phyloP scores from a whole-genome alignment of 495 filamentous ascomycete genomes.

The Neurospora cerealis region DNA sequence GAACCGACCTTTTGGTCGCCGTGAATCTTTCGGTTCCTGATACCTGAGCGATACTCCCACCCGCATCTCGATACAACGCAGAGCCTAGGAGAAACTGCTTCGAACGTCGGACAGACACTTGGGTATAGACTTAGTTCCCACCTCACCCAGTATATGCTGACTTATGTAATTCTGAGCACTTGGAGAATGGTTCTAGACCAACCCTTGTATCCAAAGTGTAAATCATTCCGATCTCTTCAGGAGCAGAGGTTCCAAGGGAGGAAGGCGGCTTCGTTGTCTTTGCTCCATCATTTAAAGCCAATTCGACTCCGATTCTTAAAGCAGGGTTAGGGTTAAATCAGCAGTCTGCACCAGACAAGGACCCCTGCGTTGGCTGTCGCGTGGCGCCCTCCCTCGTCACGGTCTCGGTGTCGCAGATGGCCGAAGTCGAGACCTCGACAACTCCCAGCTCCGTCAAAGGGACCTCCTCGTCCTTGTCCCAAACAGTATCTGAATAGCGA shows the following conservation, averaged over 20 bases:
- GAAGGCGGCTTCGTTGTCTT: background rate
- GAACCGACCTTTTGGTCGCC: background rate
- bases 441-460: background rate
- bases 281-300: background rate
- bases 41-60: background rate
- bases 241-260: background rate
- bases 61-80: background rate
- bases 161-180: background rate
- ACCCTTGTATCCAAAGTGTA: background rate
- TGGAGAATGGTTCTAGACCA: background rate
- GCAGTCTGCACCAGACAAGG: background rate
- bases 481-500: conserved; percentile 10
- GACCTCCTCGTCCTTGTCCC: conserved; percentile 1
- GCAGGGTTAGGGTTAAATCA: background rate
- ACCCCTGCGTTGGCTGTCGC: background rate
- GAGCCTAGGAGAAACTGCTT: background rate
- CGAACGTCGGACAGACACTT: background rate
- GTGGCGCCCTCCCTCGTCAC: background rate
- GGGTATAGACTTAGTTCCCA: background rate
- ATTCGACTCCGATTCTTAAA: background rate
- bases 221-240: background rate
- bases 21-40: background rate
- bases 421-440: background rate
- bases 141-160: background rate
- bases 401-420: background rate